phyloP scores from a whole-genome alignment of 805 yeast species.

The Teunomyces cretensis region DNA sequence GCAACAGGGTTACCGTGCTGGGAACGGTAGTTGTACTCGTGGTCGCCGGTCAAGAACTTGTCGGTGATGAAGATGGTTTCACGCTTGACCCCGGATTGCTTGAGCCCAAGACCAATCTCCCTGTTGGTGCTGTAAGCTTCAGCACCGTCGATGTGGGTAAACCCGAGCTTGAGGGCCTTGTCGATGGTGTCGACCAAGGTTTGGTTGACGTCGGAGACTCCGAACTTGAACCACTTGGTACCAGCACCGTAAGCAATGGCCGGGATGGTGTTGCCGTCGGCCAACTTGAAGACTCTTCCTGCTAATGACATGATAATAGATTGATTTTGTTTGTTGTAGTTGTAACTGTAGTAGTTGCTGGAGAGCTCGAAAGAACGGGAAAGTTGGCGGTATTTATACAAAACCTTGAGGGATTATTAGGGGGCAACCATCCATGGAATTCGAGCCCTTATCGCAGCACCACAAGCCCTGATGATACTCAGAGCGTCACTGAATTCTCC shows the following conservation, averaged over 20 bases:
- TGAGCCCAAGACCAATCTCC: conserved; percentile 56
- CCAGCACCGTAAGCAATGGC: conserved; percentile 47
- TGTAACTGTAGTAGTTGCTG: too few relatives aligned
- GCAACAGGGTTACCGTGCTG: conserved; percentile 34
- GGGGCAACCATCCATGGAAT: too few relatives aligned
- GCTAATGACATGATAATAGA: conserved; percentile 18
- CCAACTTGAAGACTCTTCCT: conserved; percentile 26
- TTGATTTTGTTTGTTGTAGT: too few relatives aligned
- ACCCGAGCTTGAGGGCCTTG: conserved; percentile 52
- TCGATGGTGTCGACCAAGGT: conserved; percentile 44
- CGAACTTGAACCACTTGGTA: conserved; percentile 42
- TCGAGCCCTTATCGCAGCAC: too few relatives aligned
- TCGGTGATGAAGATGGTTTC: conserved; percentile 56
- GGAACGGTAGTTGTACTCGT: conserved; percentile 3
- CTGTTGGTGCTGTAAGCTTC: conserved; percentile 58
- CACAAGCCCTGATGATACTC: not conserved
- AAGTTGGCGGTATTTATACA: too few relatives aligned
- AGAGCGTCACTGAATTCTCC: too few relatives aligned
- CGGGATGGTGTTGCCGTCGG: conserved; percentile 39
- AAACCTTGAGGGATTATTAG: too few relatives aligned
- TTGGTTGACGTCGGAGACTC: conserved; percentile 24
- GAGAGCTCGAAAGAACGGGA: too few relatives aligned
- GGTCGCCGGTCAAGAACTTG: conserved; percentile 42
- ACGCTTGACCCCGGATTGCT: conserved; percentile 39
- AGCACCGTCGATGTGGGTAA: conserved; percentile 65